A percentile compares a stretch with the other conserved stretches of the same genome.
Conservation (phyloP, 805 yeast genomes). For the Candida nanaspora region DNA sequence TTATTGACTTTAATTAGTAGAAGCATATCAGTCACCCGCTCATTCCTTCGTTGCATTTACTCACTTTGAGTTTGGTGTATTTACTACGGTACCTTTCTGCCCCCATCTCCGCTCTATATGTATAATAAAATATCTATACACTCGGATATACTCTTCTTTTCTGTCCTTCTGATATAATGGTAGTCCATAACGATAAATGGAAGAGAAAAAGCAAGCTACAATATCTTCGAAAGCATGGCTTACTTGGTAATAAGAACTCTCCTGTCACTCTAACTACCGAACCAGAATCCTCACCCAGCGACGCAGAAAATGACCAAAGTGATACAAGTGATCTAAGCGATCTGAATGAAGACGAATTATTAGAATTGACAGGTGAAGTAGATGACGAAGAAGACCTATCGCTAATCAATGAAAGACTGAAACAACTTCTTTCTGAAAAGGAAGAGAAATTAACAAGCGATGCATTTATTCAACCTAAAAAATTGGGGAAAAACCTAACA, state of each 20-base stretch:
- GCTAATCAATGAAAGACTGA: not conserved
- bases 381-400: constrained; percentile 2
- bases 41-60: too few relatives aligned
- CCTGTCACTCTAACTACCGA: not conserved
- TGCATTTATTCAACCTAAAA: not conserved
- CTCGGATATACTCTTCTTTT: too few relatives aligned
- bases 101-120: too few relatives aligned
- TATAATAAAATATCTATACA: too few relatives aligned
- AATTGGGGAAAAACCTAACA: not conserved
- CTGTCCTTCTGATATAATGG: constrained; percentile 26
- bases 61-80: too few relatives aligned
- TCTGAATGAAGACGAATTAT: constrained; percentile 5
- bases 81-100: too few relatives aligned
- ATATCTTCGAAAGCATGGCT: constrained; percentile 37
- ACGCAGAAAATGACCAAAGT: too few relatives aligned
- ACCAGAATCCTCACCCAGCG: too few relatives aligned
- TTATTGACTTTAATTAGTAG: too few relatives aligned
- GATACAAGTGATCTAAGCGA: too few relatives aligned
- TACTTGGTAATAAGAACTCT: constrained; percentile 3
- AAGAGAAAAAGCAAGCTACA: constrained; percentile 36
- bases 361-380: constrained; percentile 3
- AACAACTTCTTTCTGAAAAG: not conserved
- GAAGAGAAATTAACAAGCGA: too few relatives aligned
- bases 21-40: too few relatives aligned
- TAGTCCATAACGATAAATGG: constrained; percentile 48